phyloP scores from a whole-genome alignment of 768 basidiomycete genomes.

The Boletus sp. region DNA sequence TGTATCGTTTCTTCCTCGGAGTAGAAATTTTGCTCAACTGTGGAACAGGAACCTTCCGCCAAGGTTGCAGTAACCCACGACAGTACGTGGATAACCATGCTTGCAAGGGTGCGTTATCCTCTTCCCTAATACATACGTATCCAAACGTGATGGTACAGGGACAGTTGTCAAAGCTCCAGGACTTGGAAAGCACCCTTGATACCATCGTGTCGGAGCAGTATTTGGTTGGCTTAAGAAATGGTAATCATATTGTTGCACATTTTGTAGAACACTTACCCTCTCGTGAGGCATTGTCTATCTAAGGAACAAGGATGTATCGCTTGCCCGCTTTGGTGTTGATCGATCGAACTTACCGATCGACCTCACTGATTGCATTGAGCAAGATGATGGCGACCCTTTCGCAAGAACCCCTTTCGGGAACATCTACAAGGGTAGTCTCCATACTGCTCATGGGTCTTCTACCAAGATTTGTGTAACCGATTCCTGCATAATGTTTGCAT shows the following conservation, averaged over 20 bases:
- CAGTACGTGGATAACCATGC: not conserved
- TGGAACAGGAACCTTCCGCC: not conserved
- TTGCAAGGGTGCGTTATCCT: not conserved
- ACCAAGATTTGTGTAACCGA: not conserved
- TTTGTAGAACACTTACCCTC: not conserved
- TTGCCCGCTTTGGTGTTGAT: not conserved
- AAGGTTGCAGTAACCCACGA: not conserved
- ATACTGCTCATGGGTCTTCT: not conserved
- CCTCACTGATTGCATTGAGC: not conserved
- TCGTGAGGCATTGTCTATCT: not conserved
- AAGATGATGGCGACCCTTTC: not conserved
- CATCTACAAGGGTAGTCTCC: not conserved
- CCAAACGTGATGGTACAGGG: not conserved
- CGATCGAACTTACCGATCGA: not conserved
- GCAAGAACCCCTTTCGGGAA: not conserved
- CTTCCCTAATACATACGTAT: not conserved
- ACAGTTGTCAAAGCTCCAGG: not conserved
- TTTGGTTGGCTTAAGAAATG: not conserved
- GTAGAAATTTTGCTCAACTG: not conserved
- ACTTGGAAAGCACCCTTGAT: not conserved
- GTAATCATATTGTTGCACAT: not conserved
- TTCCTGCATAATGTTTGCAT: too few relatives aligned
- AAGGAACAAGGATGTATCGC: not conserved
- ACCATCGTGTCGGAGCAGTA: not conserved
- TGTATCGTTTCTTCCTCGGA: not conserved